Evolutionary conservation across 164 flowering plant genomes (phyloP).

Genomic region (Dillenia turbinata): DNA sequence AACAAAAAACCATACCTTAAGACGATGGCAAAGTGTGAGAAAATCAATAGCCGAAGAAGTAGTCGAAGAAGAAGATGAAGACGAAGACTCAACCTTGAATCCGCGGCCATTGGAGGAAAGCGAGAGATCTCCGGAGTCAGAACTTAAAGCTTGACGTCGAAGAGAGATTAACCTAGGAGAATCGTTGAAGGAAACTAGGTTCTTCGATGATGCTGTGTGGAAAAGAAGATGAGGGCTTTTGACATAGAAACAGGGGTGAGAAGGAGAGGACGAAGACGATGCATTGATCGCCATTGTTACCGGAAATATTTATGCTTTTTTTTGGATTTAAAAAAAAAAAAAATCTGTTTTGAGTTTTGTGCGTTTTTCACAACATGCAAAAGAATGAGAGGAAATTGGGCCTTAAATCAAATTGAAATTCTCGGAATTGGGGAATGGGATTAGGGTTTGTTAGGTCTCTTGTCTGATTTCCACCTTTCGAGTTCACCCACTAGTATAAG

Average conservation of each 20-base stretch:
- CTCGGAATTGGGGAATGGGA: too few relatives aligned
- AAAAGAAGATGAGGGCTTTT: slow-evolving; percentile 15
- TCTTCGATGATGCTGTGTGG: slow-evolving; percentile 15
- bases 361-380: too few relatives aligned
- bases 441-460: too few relatives aligned
- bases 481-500: too few relatives aligned
- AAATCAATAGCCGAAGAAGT: slow-evolving; percentile 72
- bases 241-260: slow-evolving; percentile 8
- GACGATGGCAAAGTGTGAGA: slow-evolving; percentile 82
- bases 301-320: too few relatives aligned
- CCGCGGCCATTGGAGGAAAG: slow-evolving; percentile 8
- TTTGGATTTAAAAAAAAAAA: too few relatives aligned
- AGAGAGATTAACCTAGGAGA: slow-evolving; percentile 23
- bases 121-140: slow-evolving; percentile 15
- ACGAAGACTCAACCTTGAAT: slow-evolving; percentile 14
- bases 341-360: too few relatives aligned
- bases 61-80: slow-evolving; percentile 30
- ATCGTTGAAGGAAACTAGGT: slow-evolving; percentile 14
- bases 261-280: slow-evolving; percentile 11
- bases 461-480: too few relatives aligned
- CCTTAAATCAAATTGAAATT: too few relatives aligned
- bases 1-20: slow-evolving; percentile 49
- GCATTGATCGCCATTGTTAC: slow-evolving; percentile 37
- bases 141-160: slow-evolving; percentile 20
- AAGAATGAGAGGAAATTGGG: too few relatives aligned